These are phyloP conservation scores for Acidiella bohemica DNA, from an alignment of 495 filamentous ascomycete genomes.

Conservation along the genomic window DNA sequence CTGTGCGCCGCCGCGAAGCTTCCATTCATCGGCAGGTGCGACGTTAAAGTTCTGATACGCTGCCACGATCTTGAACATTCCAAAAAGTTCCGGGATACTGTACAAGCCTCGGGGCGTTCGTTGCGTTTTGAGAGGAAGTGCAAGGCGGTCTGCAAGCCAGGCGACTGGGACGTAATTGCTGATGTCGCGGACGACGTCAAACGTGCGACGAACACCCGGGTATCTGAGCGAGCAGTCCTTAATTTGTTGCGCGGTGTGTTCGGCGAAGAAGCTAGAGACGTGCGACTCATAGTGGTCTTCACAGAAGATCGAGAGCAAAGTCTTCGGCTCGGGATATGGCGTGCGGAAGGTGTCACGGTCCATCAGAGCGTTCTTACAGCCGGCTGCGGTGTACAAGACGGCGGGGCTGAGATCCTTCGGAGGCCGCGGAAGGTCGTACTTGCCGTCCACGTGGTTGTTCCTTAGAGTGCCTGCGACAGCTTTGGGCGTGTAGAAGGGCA, in stretches of 20 bases:
- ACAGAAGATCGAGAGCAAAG: constrained; percentile 31
- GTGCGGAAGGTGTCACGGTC: constrained; percentile 31
- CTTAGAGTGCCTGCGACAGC: constrained; percentile 40
- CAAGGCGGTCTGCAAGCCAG: constrained; percentile 24
- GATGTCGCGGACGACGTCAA: constrained; percentile 33
- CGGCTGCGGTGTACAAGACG: constrained; percentile 30
- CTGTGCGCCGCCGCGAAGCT: constrained; percentile 20
- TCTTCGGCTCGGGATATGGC: constrained; percentile 30
- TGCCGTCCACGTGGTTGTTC: constrained; percentile 33
- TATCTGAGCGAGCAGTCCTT: constrained; percentile 28
- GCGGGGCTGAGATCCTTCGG: constrained; percentile 22
- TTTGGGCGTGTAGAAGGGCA: constrained; percentile 32
- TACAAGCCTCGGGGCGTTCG: constrained; percentile 18
- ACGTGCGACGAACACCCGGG: constrained; percentile 22
- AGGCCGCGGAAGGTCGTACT: constrained; percentile 28
- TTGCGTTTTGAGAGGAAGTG: constrained; percentile 22
- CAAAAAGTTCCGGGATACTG: constrained; percentile 18
- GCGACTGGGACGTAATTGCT: constrained; percentile 24
- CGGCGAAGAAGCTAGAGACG: constrained; percentile 25
- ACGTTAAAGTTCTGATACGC: constrained; percentile 27
- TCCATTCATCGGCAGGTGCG: constrained; percentile 15
- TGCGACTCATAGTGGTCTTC: constrained; percentile 31
- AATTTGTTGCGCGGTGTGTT: constrained; percentile 27
- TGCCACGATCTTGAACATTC: constrained; percentile 17
- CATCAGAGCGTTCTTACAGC: constrained; percentile 29